Evolutionary conservation across 139 green algal genomes (phyloP).

Genomic region (Chlamydomonas eustigma): DNA sequence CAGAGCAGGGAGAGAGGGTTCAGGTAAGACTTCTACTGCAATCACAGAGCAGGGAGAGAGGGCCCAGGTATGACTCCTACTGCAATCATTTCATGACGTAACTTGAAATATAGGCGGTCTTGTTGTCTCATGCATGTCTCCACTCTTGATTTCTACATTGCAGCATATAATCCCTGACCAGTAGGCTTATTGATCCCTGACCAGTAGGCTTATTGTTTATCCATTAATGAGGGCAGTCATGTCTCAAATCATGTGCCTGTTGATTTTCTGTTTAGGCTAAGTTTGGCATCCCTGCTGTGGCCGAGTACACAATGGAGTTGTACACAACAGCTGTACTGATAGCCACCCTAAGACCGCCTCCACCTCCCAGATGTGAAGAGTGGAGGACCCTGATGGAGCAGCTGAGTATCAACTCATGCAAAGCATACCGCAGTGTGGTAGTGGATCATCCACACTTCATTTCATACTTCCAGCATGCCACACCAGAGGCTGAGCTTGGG

Average conservation of each 20-base stretch:
- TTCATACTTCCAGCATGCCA: conserved; percentile 76
- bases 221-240: too few species aligned
- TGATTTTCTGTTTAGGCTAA: conserved; percentile 80
- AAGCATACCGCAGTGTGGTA: conserved; percentile 51
- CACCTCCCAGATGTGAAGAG: neutral
- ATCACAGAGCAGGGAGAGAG: conserved; percentile 86
- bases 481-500: conserved; percentile 80
- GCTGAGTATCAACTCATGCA: conserved; percentile 55
- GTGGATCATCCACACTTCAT: conserved; percentile 73
- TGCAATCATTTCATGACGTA: too few species aligned
- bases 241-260: too few species aligned
- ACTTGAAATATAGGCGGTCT: too few species aligned
- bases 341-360: conserved; percentile 51
- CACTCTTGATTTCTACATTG: too few species aligned
- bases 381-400: conserved; percentile 53
- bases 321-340: conserved; percentile 86
- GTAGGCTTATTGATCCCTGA: too few species aligned
- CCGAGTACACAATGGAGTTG: conserved; percentile 80
- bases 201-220: too few species aligned
- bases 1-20: conserved; percentile 73
- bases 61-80: conserved; percentile 51
- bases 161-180: too few species aligned
- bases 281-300: conserved; percentile 87
- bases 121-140: too few species aligned
- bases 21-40: conserved; percentile 53